A percentile compares a stretch with the other conserved stretches of the same genome.
Evolutionary conservation across 1,139 yeast genomes (phyloP).

Genomic region (Scheffersomyces segobiensis): DNA sequence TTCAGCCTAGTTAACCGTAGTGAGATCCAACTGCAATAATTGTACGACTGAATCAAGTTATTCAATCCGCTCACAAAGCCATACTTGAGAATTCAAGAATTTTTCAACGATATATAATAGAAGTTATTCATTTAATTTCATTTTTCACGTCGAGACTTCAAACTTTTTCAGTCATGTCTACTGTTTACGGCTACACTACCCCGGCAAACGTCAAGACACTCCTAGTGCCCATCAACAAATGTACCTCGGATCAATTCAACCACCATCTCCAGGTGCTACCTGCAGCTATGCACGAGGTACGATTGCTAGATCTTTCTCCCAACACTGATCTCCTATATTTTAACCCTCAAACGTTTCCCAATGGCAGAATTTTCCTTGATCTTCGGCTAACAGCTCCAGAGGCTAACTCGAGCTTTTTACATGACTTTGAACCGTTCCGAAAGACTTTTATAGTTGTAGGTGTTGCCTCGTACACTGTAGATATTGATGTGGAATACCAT

Average conservation of each 20-base stretch:
- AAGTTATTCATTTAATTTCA: neutral
- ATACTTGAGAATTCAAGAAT: neutral
- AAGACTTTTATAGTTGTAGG: slow-evolving; percentile 74
- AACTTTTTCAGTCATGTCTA: slow-evolving; percentile 5
- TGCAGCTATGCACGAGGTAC: slow-evolving; percentile 55
- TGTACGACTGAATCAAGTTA: neutral
- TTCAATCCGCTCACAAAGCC: neutral
- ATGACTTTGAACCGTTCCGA: slow-evolving; percentile 87
- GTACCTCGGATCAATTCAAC: slow-evolving; percentile 49
- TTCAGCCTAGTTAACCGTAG: neutral
- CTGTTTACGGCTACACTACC: slow-evolving; percentile 27
- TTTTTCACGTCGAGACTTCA: neutral
- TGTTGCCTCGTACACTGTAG: slow-evolving; percentile 45
- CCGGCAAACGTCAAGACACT: slow-evolving; percentile 71
- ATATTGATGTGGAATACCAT: slow-evolving; percentile 24
- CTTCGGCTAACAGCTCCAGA: slow-evolving; percentile 52
- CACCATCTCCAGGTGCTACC: slow-evolving; percentile 47
- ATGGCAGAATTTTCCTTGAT: slow-evolving; percentile 67
- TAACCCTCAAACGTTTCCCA: slow-evolving; percentile 84
- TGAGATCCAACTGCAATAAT: neutral
- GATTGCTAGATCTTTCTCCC: slow-evolving; percentile 75
- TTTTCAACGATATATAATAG: no score
- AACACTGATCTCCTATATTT: slow-evolving; percentile 56
- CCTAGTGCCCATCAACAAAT: slow-evolving; percentile 68
- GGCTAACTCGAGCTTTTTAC: slow-evolving; percentile 61